Conservation (phyloP, 108 stramenopile genomes). For the Schizochytrium sp. region DNA sequence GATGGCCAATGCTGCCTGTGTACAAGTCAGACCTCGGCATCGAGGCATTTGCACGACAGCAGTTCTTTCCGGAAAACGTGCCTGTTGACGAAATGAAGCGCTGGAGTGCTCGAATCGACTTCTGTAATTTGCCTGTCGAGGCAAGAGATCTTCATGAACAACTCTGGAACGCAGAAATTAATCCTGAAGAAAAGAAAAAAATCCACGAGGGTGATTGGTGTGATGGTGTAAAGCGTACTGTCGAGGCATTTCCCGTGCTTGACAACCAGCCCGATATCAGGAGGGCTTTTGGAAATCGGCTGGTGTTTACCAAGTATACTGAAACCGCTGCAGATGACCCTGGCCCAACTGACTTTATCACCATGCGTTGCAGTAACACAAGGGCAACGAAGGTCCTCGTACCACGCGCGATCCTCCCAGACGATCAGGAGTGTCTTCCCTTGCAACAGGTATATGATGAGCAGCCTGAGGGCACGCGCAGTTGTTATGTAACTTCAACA, state of each 20-base stretch:
- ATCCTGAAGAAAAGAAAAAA: not conserved
- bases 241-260: not conserved
- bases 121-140: not conserved
- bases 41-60: not conserved
- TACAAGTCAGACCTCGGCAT: not conserved
- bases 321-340: not conserved
- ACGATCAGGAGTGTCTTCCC: not conserved
- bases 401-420: not conserved
- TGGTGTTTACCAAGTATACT: not conserved
- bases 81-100: not conserved
- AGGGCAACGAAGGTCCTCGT: not conserved
- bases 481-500: not conserved
- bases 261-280: not conserved
- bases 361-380: not conserved
- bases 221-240: not conserved
- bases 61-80: not conserved
- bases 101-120: not conserved
- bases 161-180: not conserved
- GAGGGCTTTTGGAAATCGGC: not conserved
- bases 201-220: not conserved
- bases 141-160: not conserved
- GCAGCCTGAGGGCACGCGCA: not conserved
- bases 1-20: not conserved
- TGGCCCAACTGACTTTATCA: not conserved
- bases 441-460: not conserved